Base-by-base conservation (phyloP, 2,329 filamentous ascomycete species). In the Penicillium sp. region DNA sequence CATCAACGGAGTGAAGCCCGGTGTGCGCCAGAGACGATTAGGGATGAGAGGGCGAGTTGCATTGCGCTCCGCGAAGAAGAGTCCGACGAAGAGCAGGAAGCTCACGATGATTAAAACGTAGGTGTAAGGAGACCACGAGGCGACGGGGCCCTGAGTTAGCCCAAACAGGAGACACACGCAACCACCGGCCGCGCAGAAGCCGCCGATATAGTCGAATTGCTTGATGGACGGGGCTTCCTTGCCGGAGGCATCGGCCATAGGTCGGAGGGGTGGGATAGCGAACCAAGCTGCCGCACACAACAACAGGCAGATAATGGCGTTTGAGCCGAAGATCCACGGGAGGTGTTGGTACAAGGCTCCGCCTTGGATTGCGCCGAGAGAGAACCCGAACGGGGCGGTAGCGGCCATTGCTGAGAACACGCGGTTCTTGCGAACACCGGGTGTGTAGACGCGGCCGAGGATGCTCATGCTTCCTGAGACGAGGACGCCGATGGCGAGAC, bases 91-190 rank as follows among this genome's bases (percentile, higher is more conserved):
- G 15, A 77, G 62, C 0, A 77, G 45, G n/a, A 76, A 41, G 4
- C 75, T 75, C 3, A 78, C 51, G 22, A 76, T 71, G 1, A 78
- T 66, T 7, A 73, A 56, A 1, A 70, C 65, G 53, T 72, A 74
- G 13, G 76, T 72, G 57, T 78, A 78, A 0, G 73, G 64, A 4
- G 69, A 56, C 77, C 77, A 79, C 0, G 72, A 70, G 4, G 73
- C 72, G 1, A 74, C 68, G 0, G 73, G 70, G 3, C 74, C 75
- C 57, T 78, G 75, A 34, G 79, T 81, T 65, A 77, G 76, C 0
- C 77, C 75, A 45, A 81, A 76, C 49, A 80, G 78, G 55, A 80
- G 69, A n/a, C 79, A 69, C 3, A 80, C 69, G 49, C 79, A 69
- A 6, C 72, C 75, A 3, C 67, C 65, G 6, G 80, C 70, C 5